Percentiles rank a stretch among this genome's conserved stretches.
phyloP scores from a whole-genome alignment of 139 green algal species.

The Bryopsis sp. region DNA sequence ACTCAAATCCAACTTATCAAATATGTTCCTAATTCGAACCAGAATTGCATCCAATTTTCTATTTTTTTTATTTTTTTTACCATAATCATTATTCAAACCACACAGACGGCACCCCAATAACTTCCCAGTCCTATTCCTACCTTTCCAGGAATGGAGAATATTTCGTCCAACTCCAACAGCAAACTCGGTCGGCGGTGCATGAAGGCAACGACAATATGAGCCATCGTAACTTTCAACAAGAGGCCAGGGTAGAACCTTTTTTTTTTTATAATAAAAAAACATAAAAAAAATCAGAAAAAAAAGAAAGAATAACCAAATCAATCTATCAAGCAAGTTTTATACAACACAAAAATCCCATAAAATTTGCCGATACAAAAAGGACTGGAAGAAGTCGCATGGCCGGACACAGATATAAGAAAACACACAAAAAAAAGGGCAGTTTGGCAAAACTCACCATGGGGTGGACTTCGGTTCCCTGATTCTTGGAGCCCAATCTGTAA shows the following conservation, averaged over 20 bases:
- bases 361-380: too few relatives aligned
- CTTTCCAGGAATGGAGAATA: slow-evolving; percentile 11
- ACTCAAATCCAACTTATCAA: too few relatives aligned
- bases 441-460: background rate
- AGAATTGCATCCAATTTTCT: too few relatives aligned
- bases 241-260: slow-evolving; percentile 40
- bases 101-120: background rate
- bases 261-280: background rate
- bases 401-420: too few relatives aligned
- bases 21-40: too few relatives aligned
- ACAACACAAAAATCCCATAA: slow-evolving; percentile 5
- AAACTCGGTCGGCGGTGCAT: slow-evolving; percentile 36
- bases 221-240: slow-evolving; percentile 35
- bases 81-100: too few relatives aligned
- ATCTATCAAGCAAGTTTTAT: background rate
- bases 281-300: background rate
- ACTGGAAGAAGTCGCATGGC: too few relatives aligned
- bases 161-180: slow-evolving; percentile 22
- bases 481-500: background rate
- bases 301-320: background rate
- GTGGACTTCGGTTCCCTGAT: background rate
- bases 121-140: background rate
- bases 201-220: slow-evolving; percentile 52
- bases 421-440: too few relatives aligned
- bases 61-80: too few relatives aligned